Base-by-base conservation (phyloP, 768 basidiomycete genomes). In the Amylocystis lapponica region DNA sequence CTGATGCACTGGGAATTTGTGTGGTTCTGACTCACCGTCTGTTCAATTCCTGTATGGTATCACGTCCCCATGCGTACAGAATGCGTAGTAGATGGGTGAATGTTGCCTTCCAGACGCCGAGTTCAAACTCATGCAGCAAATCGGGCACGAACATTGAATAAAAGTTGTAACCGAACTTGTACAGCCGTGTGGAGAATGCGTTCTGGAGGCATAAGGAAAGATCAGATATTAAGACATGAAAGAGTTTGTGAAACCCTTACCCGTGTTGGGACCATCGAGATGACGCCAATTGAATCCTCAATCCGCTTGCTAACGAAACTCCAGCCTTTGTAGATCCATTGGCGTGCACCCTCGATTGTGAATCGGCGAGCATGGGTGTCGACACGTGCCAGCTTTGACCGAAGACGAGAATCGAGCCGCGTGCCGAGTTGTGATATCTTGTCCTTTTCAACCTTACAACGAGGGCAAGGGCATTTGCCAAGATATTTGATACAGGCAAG, bases 391-490 rank as follows among this genome's bases (percentile, higher is more conserved):
- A n/a, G 31, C 14, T 33, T 33, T 5, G 5, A 5, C 31, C 31
- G 31, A 13, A n/a, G 31, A 6, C 19, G 5, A 13, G 19, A n/a
- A 17, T 46, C 45, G 3, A 13, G 21, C 2, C 25, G 19, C n/a
- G 38, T 46, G 3, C 70, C 70, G 8, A 72, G 23, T 0, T 41
- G 34, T 26, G 59, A 45, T 3, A 73, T 43, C 0, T 58, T 27
- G 0, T 46, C 35, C 38, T 63, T 66, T 8, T 33, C 25, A 13
- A 66, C 45, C 0, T 63, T 39, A 43, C 72, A 74, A 0, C 59
- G 52, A 0, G 68, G 68, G 46, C 71, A 72, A 3, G 66, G 68
- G 35, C 60, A 70, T 0, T 51, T 12, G 1, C 67, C 74, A n/a
- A 65, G 61, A 39, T 67, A 62, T 7, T 65, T 57, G 3, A 72